Conservation (phyloP, 768 basidiomycete genomes). For the Agaricus sinodeliciosus region DNA sequence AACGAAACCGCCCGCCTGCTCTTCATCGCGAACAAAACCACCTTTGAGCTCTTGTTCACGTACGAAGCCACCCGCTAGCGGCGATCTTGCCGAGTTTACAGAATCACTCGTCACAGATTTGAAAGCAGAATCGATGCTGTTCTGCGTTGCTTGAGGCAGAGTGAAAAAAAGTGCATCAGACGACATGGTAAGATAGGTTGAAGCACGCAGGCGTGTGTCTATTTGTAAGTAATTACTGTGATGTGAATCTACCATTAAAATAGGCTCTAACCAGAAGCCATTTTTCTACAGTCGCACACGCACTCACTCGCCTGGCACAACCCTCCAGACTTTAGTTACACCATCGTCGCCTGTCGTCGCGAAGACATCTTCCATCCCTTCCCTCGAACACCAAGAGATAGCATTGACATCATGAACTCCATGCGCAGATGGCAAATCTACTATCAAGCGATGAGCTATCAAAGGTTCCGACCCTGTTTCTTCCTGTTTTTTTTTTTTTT, state of each 20-base stretch:
- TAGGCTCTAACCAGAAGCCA: too few species aligned
- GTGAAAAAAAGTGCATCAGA: conserved; percentile 7
- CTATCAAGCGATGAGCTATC: conserved; percentile 44
- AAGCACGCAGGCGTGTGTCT: too few species aligned
- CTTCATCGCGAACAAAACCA: conserved; percentile 15
- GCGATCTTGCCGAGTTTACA: neutral
- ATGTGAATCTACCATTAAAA: too few species aligned
- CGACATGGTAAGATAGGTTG: neutral
- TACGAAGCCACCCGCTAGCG: conserved; percentile 1
- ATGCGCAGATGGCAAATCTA: conserved; percentile 59
- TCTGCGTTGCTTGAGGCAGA: conserved; percentile 1
- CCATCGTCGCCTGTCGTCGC: conserved; percentile 90
- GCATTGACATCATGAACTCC: conserved; percentile 82
- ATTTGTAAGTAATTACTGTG: too few species aligned
- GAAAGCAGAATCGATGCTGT: conserved; percentile 12
- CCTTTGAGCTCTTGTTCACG: conserved; percentile 8
- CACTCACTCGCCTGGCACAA: conserved; percentile 15
- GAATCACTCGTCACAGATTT: neutral
- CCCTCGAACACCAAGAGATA: conserved; percentile 74
- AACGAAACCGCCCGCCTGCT: conserved; percentile 16
- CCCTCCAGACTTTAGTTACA: conserved; percentile 68
- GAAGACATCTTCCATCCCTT: conserved; percentile 57
- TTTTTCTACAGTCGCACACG: neutral
- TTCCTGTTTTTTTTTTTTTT: conserved; percentile 17
- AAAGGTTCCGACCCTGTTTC: conserved; percentile 10